phyloP scores from a whole-genome alignment of 148 eudicot species.

The Rhododendron kiyosumense region DNA sequence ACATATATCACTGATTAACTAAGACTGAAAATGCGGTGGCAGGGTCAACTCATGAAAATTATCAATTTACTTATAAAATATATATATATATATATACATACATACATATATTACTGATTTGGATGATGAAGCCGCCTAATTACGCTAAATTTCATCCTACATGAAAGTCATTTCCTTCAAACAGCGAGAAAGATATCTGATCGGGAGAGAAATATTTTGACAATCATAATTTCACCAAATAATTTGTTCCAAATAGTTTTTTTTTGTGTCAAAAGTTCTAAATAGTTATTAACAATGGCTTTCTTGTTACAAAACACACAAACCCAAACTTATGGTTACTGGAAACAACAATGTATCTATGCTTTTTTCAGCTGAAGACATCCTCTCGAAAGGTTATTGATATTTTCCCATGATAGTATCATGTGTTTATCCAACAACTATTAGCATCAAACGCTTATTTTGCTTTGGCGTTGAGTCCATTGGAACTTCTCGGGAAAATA shows the following conservation, averaged over 20 bases:
- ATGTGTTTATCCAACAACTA: not conserved
- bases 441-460: not conserved
- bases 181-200: not conserved
- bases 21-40: not conserved
- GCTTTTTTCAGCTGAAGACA: not conserved
- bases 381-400: not conserved
- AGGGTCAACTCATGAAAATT: not conserved
- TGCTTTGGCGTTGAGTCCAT: not conserved
- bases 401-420: not conserved
- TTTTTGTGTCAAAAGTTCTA: not conserved
- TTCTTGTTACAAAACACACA: not conserved
- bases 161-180: not conserved
- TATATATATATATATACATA: no score
- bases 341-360: not conserved
- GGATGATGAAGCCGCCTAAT: not conserved
- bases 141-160: not conserved
- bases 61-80: not conserved
- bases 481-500: not conserved
- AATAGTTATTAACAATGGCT: not conserved
- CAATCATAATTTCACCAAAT: not conserved
- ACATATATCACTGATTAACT: not conserved
- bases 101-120: not conserved
- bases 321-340: not conserved
- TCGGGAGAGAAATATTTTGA: not conserved
- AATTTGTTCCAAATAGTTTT: not conserved